Conservation (phyloP, 306 rosid species). For the Erythrophleum fordii region DNA sequence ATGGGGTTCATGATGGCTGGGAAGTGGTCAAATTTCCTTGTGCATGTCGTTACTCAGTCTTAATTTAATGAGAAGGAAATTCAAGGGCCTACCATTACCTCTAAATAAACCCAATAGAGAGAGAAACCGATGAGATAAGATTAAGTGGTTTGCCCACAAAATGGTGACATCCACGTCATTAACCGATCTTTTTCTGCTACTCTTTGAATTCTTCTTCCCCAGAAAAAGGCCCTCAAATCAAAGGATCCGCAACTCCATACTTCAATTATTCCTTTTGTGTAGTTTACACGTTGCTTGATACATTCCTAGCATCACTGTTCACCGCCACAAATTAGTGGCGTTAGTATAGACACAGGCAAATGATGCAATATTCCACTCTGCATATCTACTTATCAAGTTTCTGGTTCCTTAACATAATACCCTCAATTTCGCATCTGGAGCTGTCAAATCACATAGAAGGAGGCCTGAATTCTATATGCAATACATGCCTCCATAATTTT, state of each 20-base stretch:
- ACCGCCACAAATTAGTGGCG: slow-evolving; percentile 45
- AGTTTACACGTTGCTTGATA: not conserved
- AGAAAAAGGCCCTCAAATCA: not conserved
- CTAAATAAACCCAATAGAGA: slow-evolving; percentile 21
- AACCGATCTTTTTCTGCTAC: slow-evolving; percentile 27
- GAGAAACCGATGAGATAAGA: slow-evolving; percentile 41
- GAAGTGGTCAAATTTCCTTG: slow-evolving; percentile 5
- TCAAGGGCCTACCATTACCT: slow-evolving; percentile 46
- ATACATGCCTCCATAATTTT: slow-evolving; percentile 19
- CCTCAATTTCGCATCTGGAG: slow-evolving; percentile 25
- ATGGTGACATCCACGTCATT: slow-evolving; percentile 60
- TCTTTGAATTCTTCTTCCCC: not conserved
- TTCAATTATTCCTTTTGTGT: not conserved
- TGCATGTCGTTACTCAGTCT: slow-evolving; percentile 1
- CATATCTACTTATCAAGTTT: slow-evolving; percentile 44
- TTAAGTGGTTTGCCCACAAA: slow-evolving; percentile 58
- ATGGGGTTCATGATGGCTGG: not conserved
- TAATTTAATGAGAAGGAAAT: not conserved
- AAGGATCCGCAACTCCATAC: slow-evolving; percentile 20
- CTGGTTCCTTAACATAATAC: slow-evolving; percentile 32
- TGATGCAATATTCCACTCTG: slow-evolving; percentile 60
- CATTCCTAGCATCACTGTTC: slow-evolving; percentile 34
- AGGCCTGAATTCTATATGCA: slow-evolving; percentile 34
- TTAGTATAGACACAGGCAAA: slow-evolving; percentile 47
- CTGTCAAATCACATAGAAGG: slow-evolving; percentile 31